Evolutionary conservation across 2,329 filamentous ascomycete genomes (phyloP), one percentile per base, ranked within the genome.

Genomic region (Aspergillus puulaauensis): DNA sequence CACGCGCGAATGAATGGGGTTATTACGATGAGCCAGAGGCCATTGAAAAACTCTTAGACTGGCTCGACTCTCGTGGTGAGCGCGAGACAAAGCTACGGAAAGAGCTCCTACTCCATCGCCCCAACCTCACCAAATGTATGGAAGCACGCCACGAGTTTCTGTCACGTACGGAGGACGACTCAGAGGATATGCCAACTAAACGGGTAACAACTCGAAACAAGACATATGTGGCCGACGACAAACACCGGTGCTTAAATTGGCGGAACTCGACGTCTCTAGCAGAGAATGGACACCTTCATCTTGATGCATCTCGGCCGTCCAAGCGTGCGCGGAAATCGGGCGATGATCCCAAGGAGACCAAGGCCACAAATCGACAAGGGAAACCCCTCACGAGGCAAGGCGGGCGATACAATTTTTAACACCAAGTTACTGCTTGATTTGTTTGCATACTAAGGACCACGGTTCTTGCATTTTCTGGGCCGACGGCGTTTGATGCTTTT

Each of bases 81-180:
- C 92, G 96, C 62, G 95, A 99, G 76, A 78, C 89, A 61, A 93
- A 91, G 70, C 81, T 99, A 50, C 86, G 89, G 60, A 98, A 97
- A 75, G 93, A 98, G 73, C 82, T 99, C 4, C 79, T 88, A 51
- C 77, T 82, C 19, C 96, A 89, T 77, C 87, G 86, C 51, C 87
- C 93, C 41, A 85, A 86, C 67, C 96, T 97, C 61, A 79, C 83
- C 23, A 82, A 83, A 61, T 86, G 92, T 68, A 97, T 97, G 93
- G 81, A 87, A 66, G 88, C 87, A 68, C 88, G 96, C 61, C 86
- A 86, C 61, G 80, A 83, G 63, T 96, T 96, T 67, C 81, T 96
- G 55, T 77, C 79, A 12, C 76, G 83, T 33, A 71, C 75, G 1
- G 79, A 81, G 37, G 77, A 82, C 4, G 79, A 81, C 64, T 77